Evolutionary conservation across 164 flowering plant genomes (phyloP).

Genomic region (Euptelea pleiosperma): DNA sequence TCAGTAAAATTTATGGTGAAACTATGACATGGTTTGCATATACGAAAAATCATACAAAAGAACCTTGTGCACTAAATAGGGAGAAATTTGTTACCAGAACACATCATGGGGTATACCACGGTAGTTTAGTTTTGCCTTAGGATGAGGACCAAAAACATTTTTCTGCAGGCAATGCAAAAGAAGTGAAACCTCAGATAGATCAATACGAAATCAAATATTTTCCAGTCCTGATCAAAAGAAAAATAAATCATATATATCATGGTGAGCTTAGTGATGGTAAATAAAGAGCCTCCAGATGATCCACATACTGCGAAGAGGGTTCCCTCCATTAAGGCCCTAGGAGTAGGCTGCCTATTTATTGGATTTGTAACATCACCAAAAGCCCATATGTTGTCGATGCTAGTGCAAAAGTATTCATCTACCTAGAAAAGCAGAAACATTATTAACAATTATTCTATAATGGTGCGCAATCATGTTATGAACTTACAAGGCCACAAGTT

Average conservation of each 20-base stretch:
- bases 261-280: not conserved
- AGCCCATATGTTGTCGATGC: constrained; percentile 91
- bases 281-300: not conserved
- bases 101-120: constrained; percentile 74
- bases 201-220: not conserved
- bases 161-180: constrained; percentile 47
- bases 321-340: constrained; percentile 90
- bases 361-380: constrained; percentile 95
- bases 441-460: not conserved
- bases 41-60: no score
- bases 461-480: not conserved
- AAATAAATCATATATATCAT: not conserved
- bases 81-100: constrained; percentile 54
- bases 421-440: constrained; percentile 44
- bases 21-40: no score
- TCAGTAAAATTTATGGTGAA: no score
- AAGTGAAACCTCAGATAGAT: constrained; percentile 5
- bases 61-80: no score
- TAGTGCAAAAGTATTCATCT: constrained; percentile 78
- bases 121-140: constrained; percentile 74
- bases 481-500: not conserved
- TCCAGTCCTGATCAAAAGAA: not conserved
- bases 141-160: constrained; percentile 74
- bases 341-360: constrained; percentile 82
- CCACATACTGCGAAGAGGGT: constrained; percentile 35